These are phyloP conservation scores for Phytophthora hibernalis DNA, from an alignment of 352 stramenopile species.

Conservation along the genomic window DNA sequence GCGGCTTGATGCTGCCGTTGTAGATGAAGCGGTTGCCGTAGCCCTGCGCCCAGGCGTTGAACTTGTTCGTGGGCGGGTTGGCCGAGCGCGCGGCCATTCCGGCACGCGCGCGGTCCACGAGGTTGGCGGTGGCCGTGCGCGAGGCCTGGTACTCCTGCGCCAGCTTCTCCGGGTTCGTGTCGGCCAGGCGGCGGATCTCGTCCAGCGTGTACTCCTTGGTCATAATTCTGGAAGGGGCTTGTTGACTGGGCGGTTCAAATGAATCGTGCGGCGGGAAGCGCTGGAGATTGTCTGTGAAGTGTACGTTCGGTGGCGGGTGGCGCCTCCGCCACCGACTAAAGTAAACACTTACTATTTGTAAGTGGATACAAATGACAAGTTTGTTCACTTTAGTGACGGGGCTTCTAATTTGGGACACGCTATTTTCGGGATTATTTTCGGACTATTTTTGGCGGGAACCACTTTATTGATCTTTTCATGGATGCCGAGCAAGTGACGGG, in stretches of 20 bases:
- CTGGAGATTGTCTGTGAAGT: no score
- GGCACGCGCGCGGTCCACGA: slow-evolving; percentile 66
- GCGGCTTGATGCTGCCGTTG: slow-evolving; percentile 72
- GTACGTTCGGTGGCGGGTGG: no score
- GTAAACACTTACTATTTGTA: no score
- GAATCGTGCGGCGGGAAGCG: slow-evolving; percentile 15
- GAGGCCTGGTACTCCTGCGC: slow-evolving; percentile 75
- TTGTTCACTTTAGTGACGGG: no score
- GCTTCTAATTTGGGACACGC: neutral
- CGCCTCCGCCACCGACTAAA: neutral
- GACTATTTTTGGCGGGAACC: neutral
- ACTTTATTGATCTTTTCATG: neutral
- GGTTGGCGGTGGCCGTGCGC: slow-evolving; percentile 67
- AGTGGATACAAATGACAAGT: no score
- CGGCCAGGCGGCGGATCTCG: slow-evolving; percentile 80
- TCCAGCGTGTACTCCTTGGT: slow-evolving; percentile 82
- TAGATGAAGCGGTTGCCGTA: slow-evolving; percentile 83
- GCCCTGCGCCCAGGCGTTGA: slow-evolving; percentile 74
- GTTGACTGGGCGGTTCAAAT: slow-evolving; percentile 37
- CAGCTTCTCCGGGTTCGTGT: slow-evolving; percentile 77
- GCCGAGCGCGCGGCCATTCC: slow-evolving; percentile 64
- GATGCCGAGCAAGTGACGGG: slow-evolving; percentile 8
- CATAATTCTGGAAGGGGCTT: slow-evolving; percentile 42
- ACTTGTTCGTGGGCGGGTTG: slow-evolving; percentile 63
- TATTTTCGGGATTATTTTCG: neutral